Conservation (phyloP, 2,329 filamentous ascomycete genomes). For the Beauveria rudraprayagi region DNA sequence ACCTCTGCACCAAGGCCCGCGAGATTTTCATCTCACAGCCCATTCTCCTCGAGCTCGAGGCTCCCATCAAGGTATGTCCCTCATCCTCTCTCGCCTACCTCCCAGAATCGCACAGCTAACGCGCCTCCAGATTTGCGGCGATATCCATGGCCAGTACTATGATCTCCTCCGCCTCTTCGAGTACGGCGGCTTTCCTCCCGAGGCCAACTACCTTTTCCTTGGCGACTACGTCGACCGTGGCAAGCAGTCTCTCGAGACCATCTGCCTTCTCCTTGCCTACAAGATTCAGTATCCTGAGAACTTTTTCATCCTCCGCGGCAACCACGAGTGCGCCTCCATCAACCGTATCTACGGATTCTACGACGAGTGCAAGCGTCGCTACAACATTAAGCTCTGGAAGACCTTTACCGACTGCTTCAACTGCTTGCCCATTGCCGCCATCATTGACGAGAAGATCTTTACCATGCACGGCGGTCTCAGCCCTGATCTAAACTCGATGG, state of each 20-base stretch:
- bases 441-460: conserved; percentile 99
- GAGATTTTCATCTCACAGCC: conserved; percentile 99
- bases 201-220: conserved; percentile 99
- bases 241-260: conserved; percentile 98
- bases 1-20: conserved; percentile 93
- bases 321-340: conserved; percentile 98
- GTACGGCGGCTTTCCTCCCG: conserved; percentile 94
- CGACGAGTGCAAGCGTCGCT: conserved; percentile 97
- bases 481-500: conserved; percentile 98
- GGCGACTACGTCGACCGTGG: conserved; percentile 98
- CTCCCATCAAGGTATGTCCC: conserved; percentile 85
- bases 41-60: conserved; percentile 93
- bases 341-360: conserved; percentile 99
- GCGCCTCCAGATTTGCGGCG: conserved; percentile 80
- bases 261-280: conserved; percentile 92
- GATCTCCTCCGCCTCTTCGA: conserved; percentile 95
- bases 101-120: background rate
- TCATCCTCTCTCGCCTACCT: conserved; percentile 3
- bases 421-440: conserved; percentile 93
- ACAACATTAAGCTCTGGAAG: conserved; percentile 99
- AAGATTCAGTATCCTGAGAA: conserved; percentile 99
- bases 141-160: conserved; percentile 99
- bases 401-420: conserved; percentile 99
- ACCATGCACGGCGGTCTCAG: conserved; percentile 98
- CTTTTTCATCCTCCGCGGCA: conserved; percentile 97